phyloP scores from a whole-genome alignment of 2,329 filamentous ascomycete species.

The Neopestalotiopsis rosae region DNA sequence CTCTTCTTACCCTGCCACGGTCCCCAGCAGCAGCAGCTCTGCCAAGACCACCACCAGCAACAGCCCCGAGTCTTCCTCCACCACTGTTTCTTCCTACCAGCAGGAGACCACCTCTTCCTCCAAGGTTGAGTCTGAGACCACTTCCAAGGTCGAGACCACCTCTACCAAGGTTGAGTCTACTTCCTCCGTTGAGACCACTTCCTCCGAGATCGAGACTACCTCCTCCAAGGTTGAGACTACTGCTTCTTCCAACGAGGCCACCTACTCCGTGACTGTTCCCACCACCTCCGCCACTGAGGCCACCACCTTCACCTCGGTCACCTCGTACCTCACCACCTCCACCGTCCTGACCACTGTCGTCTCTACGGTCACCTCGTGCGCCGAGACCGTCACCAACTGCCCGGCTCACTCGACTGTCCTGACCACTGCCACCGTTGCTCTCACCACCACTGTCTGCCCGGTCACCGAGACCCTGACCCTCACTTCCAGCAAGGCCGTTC shows the following conservation, averaged over 20 bases:
- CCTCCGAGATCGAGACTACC: slow-evolving; percentile 27
- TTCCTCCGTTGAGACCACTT: slow-evolving; percentile 23
- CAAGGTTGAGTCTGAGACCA: slow-evolving; percentile 24
- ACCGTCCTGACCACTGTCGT: slow-evolving; percentile 56
- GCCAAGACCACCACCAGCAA: slow-evolving; percentile 20
- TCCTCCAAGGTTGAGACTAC: slow-evolving; percentile 18
- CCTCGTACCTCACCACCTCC: slow-evolving; percentile 50
- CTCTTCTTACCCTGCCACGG: slow-evolving; percentile 15
- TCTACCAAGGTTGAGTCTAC: slow-evolving; percentile 11
- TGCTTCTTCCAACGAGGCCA: slow-evolving; percentile 28
- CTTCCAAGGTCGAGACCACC: slow-evolving; percentile 27
- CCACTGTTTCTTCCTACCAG: slow-evolving; percentile 17
- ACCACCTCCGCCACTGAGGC: slow-evolving; percentile 19
- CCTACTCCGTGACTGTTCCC: slow-evolving; percentile 20
- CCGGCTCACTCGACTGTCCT: slow-evolving; percentile 48
- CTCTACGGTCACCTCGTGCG: slow-evolving; percentile 58
- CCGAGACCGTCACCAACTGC: slow-evolving; percentile 56
- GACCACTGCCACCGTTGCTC: slow-evolving; percentile 58
- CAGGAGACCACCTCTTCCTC: slow-evolving; percentile 22
- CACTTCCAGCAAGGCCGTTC: slow-evolving; percentile 30
- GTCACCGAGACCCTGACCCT: slow-evolving; percentile 59
- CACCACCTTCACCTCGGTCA: slow-evolving; percentile 29
- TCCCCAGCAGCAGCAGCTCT: slow-evolving; percentile 10
- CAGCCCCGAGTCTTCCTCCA: slow-evolving; percentile 26
- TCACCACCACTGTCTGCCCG: slow-evolving; percentile 67